Conservation (phyloP, 768 basidiomycete species). For the Termitomyces sp. region DNA sequence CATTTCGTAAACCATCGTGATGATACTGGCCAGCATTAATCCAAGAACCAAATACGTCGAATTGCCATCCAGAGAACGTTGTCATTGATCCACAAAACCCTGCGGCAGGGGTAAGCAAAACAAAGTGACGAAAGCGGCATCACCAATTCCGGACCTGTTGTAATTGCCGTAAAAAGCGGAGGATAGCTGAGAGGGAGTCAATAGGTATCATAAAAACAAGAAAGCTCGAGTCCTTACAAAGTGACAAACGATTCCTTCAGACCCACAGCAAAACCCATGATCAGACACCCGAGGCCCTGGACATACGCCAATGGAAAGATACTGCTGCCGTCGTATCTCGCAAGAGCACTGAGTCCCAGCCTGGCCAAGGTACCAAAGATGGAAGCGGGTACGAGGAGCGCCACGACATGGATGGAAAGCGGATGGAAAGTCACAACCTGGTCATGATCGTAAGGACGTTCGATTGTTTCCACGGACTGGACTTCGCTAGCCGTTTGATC, state of each 20-base stretch:
- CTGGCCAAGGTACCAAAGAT: conserved; percentile 83
- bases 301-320: conserved; percentile 84
- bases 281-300: conserved; percentile 83
- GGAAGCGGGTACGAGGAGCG: conserved; percentile 75
- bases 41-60: conserved; percentile 85
- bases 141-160: conserved; percentile 57
- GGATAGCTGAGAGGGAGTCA: conserved; percentile 63
- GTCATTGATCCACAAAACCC: conserved; percentile 97
- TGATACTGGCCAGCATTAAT: conserved; percentile 55
- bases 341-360: conserved; percentile 73
- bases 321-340: conserved; percentile 66
- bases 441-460: conserved; percentile 31
- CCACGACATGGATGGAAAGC: conserved; percentile 59
- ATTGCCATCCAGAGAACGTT: conserved; percentile 95
- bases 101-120: conserved; percentile 19
- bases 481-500: conserved; percentile 13
- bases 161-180: conserved; percentile 82
- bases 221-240: conserved; percentile 51
- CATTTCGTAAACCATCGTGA: conserved; percentile 69
- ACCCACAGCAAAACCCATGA: conserved; percentile 82
- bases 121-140: background rate
- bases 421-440: conserved; percentile 40
- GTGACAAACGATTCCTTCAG: conserved; percentile 69
- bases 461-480: conserved; percentile 28
- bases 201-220: background rate